Evolutionary conservation across 495 filamentous ascomycete genomes (phyloP).

Genomic region (Neurospora sp.): DNA sequence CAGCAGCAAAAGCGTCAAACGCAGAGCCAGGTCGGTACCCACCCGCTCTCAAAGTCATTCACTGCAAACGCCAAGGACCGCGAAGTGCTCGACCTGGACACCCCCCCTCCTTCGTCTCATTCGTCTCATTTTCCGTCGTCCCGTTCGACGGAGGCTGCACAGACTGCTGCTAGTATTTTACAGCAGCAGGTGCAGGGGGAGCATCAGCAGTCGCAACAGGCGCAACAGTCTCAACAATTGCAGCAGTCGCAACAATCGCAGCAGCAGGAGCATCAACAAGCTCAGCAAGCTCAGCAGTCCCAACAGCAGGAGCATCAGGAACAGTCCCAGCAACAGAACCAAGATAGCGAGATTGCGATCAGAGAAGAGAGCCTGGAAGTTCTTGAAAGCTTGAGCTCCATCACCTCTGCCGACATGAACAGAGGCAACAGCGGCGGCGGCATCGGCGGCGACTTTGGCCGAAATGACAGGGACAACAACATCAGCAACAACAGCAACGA

Average conservation of each 20-base stretch:
- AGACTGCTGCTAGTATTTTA: background rate
- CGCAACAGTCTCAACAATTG: background rate
- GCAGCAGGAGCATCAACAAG: background rate
- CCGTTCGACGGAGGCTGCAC: no score
- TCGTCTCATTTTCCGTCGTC: background rate
- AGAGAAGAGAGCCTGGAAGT: background rate
- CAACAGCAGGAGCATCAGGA: background rate
- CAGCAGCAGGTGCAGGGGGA: background rate
- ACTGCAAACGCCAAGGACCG: background rate
- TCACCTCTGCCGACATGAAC: background rate
- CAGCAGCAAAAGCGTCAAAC: background rate
- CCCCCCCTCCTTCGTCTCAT: background rate
- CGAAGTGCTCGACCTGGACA: background rate
- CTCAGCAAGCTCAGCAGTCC: background rate
- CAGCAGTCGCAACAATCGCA: background rate
- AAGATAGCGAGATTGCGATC: background rate
- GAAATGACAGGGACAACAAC: background rate
- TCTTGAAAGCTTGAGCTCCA: background rate
- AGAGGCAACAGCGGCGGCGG: background rate
- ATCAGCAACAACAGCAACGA: background rate
- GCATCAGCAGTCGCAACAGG: background rate
- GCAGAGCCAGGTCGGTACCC: background rate
- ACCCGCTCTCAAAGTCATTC: background rate
- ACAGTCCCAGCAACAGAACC: background rate
- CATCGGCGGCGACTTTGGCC: background rate